phyloP scores from a whole-genome alignment of 2,329 filamentous ascomycete genomes.

The Tolypocladium ophioglossoides region DNA sequence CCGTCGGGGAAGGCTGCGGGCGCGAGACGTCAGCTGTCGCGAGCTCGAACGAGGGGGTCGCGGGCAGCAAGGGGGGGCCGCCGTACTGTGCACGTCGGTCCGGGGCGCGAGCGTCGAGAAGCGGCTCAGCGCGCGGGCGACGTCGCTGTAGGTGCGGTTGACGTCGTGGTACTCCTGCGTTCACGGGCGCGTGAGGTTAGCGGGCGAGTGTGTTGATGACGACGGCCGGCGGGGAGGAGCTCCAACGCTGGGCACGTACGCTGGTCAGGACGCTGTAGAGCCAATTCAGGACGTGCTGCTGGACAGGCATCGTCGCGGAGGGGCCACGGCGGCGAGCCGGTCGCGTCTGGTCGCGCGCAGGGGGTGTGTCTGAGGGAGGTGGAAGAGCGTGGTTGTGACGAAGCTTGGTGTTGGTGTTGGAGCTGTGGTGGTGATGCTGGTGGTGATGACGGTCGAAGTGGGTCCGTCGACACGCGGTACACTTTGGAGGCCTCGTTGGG shows the following conservation, averaged over 20 bases:
- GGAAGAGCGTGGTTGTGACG: not conserved
- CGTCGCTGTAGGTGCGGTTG: slow-evolving; percentile 85
- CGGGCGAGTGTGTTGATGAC: not conserved
- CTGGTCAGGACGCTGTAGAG: slow-evolving; percentile 82
- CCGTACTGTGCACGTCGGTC: slow-evolving; percentile 89
- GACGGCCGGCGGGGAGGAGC: not conserved
- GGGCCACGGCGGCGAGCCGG: not conserved
- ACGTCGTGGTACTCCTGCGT: slow-evolving; percentile 83
- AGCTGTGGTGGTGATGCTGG: no score
- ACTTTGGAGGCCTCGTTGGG: no score
- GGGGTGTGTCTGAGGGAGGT: not conserved
- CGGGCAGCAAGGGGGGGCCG: slow-evolving; percentile 6
- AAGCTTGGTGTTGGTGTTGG: not conserved
- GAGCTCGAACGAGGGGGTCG: not conserved
- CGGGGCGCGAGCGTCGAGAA: slow-evolving; percentile 73
- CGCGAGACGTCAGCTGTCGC: not conserved
- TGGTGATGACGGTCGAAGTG: not conserved
- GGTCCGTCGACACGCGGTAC: not conserved
- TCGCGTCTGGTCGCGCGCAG: not conserved
- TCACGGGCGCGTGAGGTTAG: not conserved
- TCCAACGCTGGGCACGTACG: slow-evolving; percentile 30
- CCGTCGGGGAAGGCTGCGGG: slow-evolving; percentile 79
- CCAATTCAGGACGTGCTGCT: slow-evolving; percentile 89
- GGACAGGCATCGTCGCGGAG: slow-evolving; percentile 51
- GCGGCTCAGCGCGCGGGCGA: slow-evolving; percentile 69